These are phyloP conservation scores for Phlegmacium glaucopus DNA, from an alignment of 768 basidiomycete species.

Conservation along the genomic window DNA sequence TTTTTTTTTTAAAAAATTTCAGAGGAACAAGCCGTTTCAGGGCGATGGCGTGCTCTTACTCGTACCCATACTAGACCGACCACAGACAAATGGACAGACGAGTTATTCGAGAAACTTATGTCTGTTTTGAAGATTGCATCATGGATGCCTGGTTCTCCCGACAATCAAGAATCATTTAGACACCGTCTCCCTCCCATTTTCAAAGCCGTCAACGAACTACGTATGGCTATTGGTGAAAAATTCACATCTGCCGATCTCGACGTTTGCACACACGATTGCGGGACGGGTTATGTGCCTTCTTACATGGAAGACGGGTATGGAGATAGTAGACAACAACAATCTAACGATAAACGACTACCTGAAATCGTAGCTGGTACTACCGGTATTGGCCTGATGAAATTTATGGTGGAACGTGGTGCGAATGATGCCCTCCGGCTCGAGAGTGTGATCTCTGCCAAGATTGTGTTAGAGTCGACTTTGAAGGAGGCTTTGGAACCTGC, in stretches of 20 bases:
- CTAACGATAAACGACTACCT: background rate
- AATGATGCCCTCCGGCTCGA: slow-evolving; percentile 1
- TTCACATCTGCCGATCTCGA: slow-evolving; percentile 24
- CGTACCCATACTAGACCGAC: slow-evolving; percentile 14
- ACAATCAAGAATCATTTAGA: slow-evolving; percentile 14
- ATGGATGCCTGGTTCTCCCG: slow-evolving; percentile 6
- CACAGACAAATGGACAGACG: slow-evolving; percentile 14
- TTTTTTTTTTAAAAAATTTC: background rate
- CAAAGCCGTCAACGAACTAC: slow-evolving; percentile 22
- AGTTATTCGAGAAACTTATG: slow-evolving; percentile 4
- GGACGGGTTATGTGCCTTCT: slow-evolving; percentile 9
- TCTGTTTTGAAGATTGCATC: slow-evolving; percentile 10
- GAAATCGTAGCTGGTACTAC: slow-evolving; percentile 16
- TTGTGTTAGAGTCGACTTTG: slow-evolving; percentile 16
- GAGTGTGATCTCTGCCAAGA: slow-evolving; percentile 14
- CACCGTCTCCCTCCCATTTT: slow-evolving; percentile 23
- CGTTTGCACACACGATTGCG: slow-evolving; percentile 6
- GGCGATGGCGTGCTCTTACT: slow-evolving; percentile 21
- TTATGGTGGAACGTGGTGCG: background rate
- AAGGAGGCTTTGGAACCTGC: slow-evolving; percentile 15
- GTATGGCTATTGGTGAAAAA: slow-evolving; percentile 23
- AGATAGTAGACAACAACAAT: slow-evolving; percentile 12
- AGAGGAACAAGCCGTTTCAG: slow-evolving; percentile 23
- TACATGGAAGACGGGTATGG: slow-evolving; percentile 25
- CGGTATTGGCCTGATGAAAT: slow-evolving; percentile 15